phyloP scores from a whole-genome alignment of 1,139 yeast species.

The Candida labiduridarum region DNA sequence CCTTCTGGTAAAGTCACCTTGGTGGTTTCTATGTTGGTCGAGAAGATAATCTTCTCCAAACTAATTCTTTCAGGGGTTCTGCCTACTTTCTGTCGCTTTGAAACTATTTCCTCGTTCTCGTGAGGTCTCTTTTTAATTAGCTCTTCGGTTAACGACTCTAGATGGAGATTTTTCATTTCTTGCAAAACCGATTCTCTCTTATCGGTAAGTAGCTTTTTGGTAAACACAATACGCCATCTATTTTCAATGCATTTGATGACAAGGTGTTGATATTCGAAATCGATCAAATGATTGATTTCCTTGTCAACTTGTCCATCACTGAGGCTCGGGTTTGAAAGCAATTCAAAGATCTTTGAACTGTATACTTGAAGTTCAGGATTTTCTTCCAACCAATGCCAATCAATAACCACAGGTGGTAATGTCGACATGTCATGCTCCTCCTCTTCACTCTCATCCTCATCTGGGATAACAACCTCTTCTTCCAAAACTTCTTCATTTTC shows the following conservation, averaged over 20 bases:
- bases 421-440: slow-evolving; percentile 9
- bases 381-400: slow-evolving; percentile 10
- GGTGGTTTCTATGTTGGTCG: slow-evolving; percentile 65
- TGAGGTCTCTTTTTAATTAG: slow-evolving; percentile 24
- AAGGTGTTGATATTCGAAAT: slow-evolving; percentile 52
- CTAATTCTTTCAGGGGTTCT: slow-evolving; percentile 62
- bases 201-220: slow-evolving; percentile 41
- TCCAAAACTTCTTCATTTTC: slow-evolving; percentile 26
- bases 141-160: slow-evolving; percentile 29
- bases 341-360: slow-evolving; percentile 15
- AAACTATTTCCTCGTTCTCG: slow-evolving; percentile 15
- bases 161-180: slow-evolving; percentile 26
- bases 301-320: slow-evolving; percentile 52
- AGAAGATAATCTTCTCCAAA: slow-evolving; percentile 61
- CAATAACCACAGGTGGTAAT: not conserved
- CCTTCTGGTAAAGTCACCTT: slow-evolving; percentile 81
- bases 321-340: slow-evolving; percentile 22
- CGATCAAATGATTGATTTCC: slow-evolving; percentile 52
- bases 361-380: not conserved
- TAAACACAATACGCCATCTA: slow-evolving; percentile 56
- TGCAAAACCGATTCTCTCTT: slow-evolving; percentile 31
- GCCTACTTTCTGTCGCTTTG: slow-evolving; percentile 12
- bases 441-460: slow-evolving; percentile 21
- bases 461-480: slow-evolving; percentile 25
- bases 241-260: slow-evolving; percentile 54